Evolutionary conservation across 1,139 yeast genomes (phyloP).

Genomic region (Candida sp.): DNA sequence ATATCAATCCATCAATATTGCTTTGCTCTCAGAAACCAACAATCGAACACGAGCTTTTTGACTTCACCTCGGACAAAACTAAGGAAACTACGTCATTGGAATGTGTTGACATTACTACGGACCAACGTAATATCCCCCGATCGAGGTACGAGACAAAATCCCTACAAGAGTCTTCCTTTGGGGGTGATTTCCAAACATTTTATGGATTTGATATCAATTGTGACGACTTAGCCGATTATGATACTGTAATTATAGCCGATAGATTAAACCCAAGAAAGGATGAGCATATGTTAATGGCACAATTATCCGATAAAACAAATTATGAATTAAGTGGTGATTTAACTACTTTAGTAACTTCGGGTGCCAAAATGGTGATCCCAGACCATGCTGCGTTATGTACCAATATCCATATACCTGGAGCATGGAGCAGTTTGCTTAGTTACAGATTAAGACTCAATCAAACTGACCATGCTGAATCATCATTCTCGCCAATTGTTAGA

Average conservation of each 20-base stretch:
- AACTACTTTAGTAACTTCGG: constrained; percentile 29
- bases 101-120: constrained; percentile 41
- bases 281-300: constrained; percentile 37
- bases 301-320: constrained; percentile 19
- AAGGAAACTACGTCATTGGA: constrained; percentile 19
- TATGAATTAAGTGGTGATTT: constrained; percentile 28
- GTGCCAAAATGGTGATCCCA: constrained; percentile 39
- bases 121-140: constrained; percentile 42
- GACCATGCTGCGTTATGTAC: constrained; percentile 42
- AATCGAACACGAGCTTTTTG: constrained; percentile 10
- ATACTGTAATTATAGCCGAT: constrained; percentile 46
- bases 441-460: constrained; percentile 36
- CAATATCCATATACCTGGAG: constrained; percentile 49
- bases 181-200: constrained; percentile 45
- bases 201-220: constrained; percentile 39
- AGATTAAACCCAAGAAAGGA: constrained; percentile 8
- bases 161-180: constrained; percentile 50
- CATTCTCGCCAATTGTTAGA: constrained; percentile 61
- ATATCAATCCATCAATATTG: constrained; percentile 4
- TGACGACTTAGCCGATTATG: constrained; percentile 33
- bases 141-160: constrained; percentile 26
- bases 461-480: constrained; percentile 6
- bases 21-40: constrained; percentile 2
- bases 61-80: constrained; percentile 19
- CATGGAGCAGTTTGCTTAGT: constrained; percentile 63